A percentile compares a stretch with the other conserved stretches of the same genome.
Evolutionary conservation across 1,139 yeast species (phyloP).

Genomic region (Suhomyces choctaworum): DNA sequence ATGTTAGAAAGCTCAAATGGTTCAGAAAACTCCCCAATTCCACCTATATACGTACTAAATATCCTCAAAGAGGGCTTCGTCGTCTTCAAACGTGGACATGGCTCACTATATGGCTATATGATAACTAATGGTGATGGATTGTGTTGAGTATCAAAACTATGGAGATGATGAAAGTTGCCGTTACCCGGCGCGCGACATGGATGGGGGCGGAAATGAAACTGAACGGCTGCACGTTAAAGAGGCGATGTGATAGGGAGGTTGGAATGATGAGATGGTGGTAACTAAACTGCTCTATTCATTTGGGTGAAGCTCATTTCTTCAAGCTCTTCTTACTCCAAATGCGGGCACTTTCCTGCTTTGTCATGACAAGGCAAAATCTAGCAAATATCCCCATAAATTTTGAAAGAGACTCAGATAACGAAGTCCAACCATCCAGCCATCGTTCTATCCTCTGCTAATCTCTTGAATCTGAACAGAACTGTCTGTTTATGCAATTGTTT

Average conservation of each 20-base stretch:
- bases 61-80: constrained; percentile 81
- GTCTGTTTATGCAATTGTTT: too few relatives aligned
- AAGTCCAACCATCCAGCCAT: too few relatives aligned
- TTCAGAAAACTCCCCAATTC: background rate
- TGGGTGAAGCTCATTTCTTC: constrained; percentile 1
- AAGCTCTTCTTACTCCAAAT: background rate
- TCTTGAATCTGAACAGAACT: too few relatives aligned
- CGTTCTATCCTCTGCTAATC: too few relatives aligned
- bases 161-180: constrained; percentile 1
- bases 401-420: too few relatives aligned
- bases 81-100: constrained; percentile 74
- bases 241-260: too few relatives aligned
- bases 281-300: too few relatives aligned
- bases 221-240: too few relatives aligned
- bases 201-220: background rate
- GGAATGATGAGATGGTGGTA: too few relatives aligned
- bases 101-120: background rate
- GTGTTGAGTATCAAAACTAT: background rate
- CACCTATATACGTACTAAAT: constrained; percentile 46
- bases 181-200: constrained; percentile 5
- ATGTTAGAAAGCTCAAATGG: constrained; percentile 13
- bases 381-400: too few relatives aligned
- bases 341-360: too few relatives aligned
- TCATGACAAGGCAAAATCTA: too few relatives aligned
- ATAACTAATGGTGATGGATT: background rate